Conservation (phyloP, 1,139 yeast species). For the Pichia sp. region DNA sequence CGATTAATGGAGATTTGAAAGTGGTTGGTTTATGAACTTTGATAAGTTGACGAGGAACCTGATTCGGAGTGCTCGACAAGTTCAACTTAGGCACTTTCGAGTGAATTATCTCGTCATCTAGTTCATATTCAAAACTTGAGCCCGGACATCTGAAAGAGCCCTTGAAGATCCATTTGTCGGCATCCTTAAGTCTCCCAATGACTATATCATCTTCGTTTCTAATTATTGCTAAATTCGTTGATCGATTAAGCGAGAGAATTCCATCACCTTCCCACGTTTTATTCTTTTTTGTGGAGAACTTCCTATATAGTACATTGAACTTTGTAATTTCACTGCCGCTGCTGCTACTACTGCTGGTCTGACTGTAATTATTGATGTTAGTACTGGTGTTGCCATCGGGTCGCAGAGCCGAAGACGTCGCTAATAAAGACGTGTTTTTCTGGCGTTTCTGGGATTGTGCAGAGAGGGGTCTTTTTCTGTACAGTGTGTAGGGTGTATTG, state of each 20-base stretch:
- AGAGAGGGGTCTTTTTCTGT: neutral
- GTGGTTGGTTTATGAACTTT: neutral
- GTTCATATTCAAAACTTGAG: slow-evolving; percentile 45
- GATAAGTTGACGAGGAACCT: neutral
- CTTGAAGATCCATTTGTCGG: slow-evolving; percentile 34
- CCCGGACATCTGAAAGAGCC: slow-evolving; percentile 46
- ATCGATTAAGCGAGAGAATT: slow-evolving; percentile 35
- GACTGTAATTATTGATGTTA: neutral
- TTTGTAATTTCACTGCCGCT: neutral
- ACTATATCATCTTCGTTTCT: slow-evolving; percentile 25
- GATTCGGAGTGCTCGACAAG: neutral
- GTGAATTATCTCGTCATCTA: slow-evolving; percentile 35
- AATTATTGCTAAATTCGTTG: slow-evolving; percentile 22
- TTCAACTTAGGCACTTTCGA: slow-evolving; percentile 13
- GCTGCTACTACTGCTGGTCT: neutral
- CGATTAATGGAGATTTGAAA: slow-evolving; percentile 12
- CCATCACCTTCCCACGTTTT: slow-evolving; percentile 98
- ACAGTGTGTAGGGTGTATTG: neutral
- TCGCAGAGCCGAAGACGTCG: neutral
- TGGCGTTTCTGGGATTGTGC: neutral
- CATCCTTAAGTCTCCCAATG: slow-evolving; percentile 23
- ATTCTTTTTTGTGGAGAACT: slow-evolving; percentile 68
- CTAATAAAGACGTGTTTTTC: neutral
- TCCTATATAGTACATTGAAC: slow-evolving; percentile 62
- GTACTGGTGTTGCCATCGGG: neutral